A percentile compares a stretch with the other conserved stretches of the same genome.
Conservation (phyloP, 331 rosid species). For the Quercus lobata region DNA sequence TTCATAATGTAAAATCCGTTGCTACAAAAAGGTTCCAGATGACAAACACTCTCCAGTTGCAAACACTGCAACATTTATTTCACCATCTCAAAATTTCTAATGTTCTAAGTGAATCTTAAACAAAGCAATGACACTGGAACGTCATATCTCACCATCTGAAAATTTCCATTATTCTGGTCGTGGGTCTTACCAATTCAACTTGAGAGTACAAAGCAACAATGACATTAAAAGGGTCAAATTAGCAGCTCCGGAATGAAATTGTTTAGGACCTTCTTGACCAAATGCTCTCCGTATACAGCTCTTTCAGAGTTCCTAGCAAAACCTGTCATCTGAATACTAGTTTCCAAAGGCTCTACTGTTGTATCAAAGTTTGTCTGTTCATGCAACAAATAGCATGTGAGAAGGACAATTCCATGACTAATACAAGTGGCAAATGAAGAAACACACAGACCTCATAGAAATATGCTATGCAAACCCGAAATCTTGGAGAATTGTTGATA, state of each 20-base stretch:
- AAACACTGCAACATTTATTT: too few relatives aligned
- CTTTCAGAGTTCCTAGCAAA: conserved; percentile 49
- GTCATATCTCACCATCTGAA: too few relatives aligned
- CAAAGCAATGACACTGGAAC: too few relatives aligned
- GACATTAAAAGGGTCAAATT: not conserved
- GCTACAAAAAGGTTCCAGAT: too few relatives aligned
- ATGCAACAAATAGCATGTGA: not conserved
- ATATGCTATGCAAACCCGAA: conserved; percentile 70
- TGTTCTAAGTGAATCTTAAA: too few relatives aligned
- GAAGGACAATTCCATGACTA: not conserved
- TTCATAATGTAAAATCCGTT: too few relatives aligned
- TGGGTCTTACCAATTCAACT: not conserved
- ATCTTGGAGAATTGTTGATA: conserved; percentile 53
- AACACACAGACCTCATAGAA: conserved; percentile 64
- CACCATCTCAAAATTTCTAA: too few relatives aligned
- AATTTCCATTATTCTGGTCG: not conserved
- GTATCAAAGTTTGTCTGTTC: conserved; percentile 82
- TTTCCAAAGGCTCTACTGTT: conserved; percentile 71
- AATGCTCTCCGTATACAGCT: conserved; percentile 82
- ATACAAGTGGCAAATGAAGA: not conserved
- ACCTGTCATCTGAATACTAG: conserved; percentile 43
- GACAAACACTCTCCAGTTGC: too few relatives aligned
- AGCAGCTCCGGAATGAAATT: conserved; percentile 34
- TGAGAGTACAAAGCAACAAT: not conserved
- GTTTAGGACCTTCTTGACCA: conserved; percentile 59